phyloP scores from a whole-genome alignment of 2,329 filamentous ascomycete species.

The Aspergillus novoparasiticus region DNA sequence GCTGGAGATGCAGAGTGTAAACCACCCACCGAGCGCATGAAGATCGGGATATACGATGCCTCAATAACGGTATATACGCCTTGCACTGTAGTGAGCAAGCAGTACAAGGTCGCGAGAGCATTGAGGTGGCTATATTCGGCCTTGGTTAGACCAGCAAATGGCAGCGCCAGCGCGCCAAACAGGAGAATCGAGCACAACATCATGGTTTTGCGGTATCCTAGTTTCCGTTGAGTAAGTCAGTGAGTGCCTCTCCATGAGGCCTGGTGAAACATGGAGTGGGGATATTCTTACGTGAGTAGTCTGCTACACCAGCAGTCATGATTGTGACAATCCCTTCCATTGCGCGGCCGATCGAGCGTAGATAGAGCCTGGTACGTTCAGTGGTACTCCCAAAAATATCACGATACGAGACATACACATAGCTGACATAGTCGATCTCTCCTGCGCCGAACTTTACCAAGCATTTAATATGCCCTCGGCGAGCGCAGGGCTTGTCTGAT shows the following conservation, averaged over 20 bases:
- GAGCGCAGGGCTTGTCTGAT: slow-evolving; percentile 14
- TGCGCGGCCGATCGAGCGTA: slow-evolving; percentile 23
- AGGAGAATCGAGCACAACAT: neutral
- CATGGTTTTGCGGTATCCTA: neutral
- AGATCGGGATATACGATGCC: slow-evolving; percentile 24
- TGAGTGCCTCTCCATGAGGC: neutral
- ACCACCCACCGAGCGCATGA: slow-evolving; percentile 22
- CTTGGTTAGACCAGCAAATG: slow-evolving; percentile 18
- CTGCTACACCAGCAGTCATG: slow-evolving; percentile 21
- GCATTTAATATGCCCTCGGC: slow-evolving; percentile 20
- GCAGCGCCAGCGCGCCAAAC: slow-evolving; percentile 8
- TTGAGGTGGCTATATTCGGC: slow-evolving; percentile 18
- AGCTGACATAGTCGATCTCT: slow-evolving; percentile 24
- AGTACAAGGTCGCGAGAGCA: slow-evolving; percentile 16
- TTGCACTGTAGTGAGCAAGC: slow-evolving; percentile 18
- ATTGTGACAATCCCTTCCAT: slow-evolving; percentile 22
- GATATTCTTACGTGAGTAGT: slow-evolving; percentile 19
- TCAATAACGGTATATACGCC: slow-evolving; percentile 23
- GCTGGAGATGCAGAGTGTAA: slow-evolving; percentile 4
- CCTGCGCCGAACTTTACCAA: slow-evolving; percentile 21
- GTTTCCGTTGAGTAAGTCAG: neutral
- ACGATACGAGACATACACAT: slow-evolving; percentile 13
- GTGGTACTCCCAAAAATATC: neutral
- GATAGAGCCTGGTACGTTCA: slow-evolving; percentile 15
- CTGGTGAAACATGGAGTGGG: neutral